phyloP scores from a whole-genome alignment of 345 rosid genomes.

The Arabis alpina region DNA sequence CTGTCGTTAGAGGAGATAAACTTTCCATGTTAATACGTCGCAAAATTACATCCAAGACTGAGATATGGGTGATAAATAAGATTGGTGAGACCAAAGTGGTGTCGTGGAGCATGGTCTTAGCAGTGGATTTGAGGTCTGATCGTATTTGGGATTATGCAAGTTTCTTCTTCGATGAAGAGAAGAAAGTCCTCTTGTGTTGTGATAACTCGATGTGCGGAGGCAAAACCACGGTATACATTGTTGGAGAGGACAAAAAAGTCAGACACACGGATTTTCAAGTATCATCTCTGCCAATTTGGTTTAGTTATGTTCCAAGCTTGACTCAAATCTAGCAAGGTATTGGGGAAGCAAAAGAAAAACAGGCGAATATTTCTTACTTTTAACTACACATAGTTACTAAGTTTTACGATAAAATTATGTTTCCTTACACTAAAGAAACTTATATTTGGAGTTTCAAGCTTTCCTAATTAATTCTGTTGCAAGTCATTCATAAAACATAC shows the following conservation, averaged over 20 bases:
- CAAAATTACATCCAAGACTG: neutral
- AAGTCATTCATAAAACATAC: too few species aligned
- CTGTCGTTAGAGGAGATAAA: conserved; percentile 13
- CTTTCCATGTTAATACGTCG: neutral
- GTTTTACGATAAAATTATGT: neutral
- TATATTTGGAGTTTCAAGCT: neutral
- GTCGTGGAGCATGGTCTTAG: conserved; percentile 17
- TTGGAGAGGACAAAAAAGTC: neutral
- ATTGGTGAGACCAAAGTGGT: neutral
- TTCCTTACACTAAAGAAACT: neutral
- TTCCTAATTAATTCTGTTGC: neutral
- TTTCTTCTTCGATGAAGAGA: conserved; percentile 9
- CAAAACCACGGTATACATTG: neutral
- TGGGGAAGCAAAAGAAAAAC: too few species aligned
- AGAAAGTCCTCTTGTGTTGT: neutral
- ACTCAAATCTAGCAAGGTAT: neutral
- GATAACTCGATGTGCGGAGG: too few species aligned
- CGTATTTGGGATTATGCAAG: accelerated
- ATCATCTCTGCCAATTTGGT: neutral
- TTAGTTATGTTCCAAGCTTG: conserved; percentile 3
- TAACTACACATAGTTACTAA: neutral
- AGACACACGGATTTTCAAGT: neutral
- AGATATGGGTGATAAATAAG: conserved; percentile 19
- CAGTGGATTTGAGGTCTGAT: neutral
- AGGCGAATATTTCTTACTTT: neutral